Base-by-base conservation (phyloP, 1,284 basidiomycete genomes). In the Sanghuangporus baumii region DNA sequence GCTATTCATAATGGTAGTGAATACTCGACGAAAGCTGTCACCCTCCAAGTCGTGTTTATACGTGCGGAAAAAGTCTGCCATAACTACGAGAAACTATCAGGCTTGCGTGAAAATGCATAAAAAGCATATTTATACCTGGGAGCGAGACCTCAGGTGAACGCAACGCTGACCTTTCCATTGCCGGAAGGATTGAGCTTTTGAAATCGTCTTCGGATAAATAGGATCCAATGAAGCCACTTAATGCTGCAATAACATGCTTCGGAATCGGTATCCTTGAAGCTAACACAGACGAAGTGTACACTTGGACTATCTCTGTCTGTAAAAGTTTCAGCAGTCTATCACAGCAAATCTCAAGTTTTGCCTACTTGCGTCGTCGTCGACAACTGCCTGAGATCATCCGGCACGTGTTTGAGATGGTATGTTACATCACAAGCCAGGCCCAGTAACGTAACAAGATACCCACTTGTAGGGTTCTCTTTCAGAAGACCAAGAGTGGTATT, bases 91-190 rank as follows among this genome's bases (percentile, higher is more conserved):
- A 58, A 69, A 12, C 11, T 67, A 4, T 75, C 34, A 6, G 38
- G 38, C 23, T 55, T 18, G 34, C 68, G 43, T 51, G 36, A 38
- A 38, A 18, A 43, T 41, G 16, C 57, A 57, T 6, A 56, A 62
- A 37, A 8, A 47, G 26, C 48, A 40, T 12, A 52, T 37, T 69
- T 77, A 48, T 67, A 89, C 88, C 79, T 52, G 75, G 74, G 3
- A 93, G 75, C 0, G 87, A 84, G 52, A 85, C 77, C 71, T 93
- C 91, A 0, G 91, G 89, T 3, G 88, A 88, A 40, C 88, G 83
- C 5, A 91, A 72, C 1, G 93, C 71, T 0, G 88, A 81, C 67
- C 91, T 93, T 69, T 93, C 90, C 61, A 89, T 81, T 0, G 80
- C 79, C 0, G 90, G 87, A 0, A 92, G 74, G 41, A 93, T 74